A percentile compares a stretch with the other conserved stretches of the same genome.
Evolutionary conservation across 2,329 filamentous ascomycete species (phyloP).

Genomic region (Penicillium sp.): DNA sequence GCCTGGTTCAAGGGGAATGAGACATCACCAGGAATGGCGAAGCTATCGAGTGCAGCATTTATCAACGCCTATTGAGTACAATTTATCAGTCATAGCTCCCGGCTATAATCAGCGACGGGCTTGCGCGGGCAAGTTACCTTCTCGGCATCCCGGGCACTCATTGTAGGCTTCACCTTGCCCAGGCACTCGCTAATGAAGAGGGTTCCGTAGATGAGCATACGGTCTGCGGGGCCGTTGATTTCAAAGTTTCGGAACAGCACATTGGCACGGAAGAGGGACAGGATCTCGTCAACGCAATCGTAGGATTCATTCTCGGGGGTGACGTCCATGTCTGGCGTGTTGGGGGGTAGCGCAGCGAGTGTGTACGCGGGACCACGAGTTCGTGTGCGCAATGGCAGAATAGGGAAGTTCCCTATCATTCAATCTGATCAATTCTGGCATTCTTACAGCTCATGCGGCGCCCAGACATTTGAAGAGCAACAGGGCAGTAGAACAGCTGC

Average conservation of each 20-base stretch:
- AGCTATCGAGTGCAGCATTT: constrained; percentile 90
- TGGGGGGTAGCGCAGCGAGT: constrained; percentile 59
- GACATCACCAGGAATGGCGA: constrained; percentile 89
- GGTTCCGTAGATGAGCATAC: constrained; percentile 93
- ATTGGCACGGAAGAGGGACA: constrained; percentile 91
- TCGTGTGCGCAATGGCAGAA: constrained; percentile 89
- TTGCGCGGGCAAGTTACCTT: constrained; percentile 42
- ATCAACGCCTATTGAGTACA: constrained; percentile 67
- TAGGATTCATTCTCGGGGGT: constrained; percentile 89
- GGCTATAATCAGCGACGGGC: background rate
- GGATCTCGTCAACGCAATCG: constrained; percentile 90
- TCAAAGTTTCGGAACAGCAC: constrained; percentile 99
- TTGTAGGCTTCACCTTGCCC: constrained; percentile 72
- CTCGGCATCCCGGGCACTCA: constrained; percentile 60
- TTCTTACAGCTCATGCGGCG: constrained; percentile 8
- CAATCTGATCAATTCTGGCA: background rate
- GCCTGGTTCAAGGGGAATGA: constrained; percentile 93
- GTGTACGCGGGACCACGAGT: constrained; percentile 92
- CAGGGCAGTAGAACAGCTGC: constrained; percentile 4
- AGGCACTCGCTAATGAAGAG: constrained; percentile 89
- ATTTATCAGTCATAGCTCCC: constrained; percentile 18
- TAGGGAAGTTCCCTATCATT: constrained; percentile 73
- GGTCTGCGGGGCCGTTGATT: constrained; percentile 91
- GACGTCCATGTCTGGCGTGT: constrained; percentile 46
- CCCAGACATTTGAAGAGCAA: background rate